phyloP scores from a whole-genome alignment of 1,139 yeast genomes.

The Waltiozyma sp. region DNA sequence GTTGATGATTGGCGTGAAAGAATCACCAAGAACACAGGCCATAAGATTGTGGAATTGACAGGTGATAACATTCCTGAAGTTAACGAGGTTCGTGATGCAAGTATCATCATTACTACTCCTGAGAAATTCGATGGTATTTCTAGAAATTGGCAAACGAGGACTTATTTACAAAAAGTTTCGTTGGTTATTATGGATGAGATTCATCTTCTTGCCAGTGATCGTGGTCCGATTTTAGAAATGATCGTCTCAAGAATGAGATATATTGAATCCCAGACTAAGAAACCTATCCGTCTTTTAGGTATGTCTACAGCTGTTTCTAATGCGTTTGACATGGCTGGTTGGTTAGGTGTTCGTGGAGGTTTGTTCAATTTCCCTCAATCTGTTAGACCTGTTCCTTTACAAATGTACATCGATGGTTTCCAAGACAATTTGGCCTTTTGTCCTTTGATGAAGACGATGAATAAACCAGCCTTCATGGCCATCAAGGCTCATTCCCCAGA shows the following conservation, averaged over 20 bases:
- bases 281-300: constrained; percentile 75
- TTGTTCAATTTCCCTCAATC: constrained; percentile 89
- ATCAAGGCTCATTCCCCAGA: constrained; percentile 89
- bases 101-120: constrained; percentile 91
- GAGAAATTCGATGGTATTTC: constrained; percentile 98
- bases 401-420: constrained; percentile 96
- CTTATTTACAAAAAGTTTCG: constrained; percentile 84
- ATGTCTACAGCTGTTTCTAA: constrained; percentile 97
- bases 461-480: constrained; percentile 94
- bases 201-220: constrained; percentile 90
- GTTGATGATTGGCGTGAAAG: constrained; percentile 89
- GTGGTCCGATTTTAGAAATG: constrained; percentile 97
- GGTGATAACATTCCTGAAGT: constrained; percentile 96
- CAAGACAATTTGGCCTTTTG: constrained; percentile 91
- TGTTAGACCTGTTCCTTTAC: constrained; percentile 94
- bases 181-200: constrained; percentile 96
- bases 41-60: constrained; percentile 79
- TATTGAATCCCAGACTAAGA: constrained; percentile 64
- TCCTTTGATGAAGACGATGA: constrained; percentile 96
- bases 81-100: constrained; percentile 75
- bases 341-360: constrained; percentile 89
- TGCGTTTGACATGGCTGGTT: constrained; percentile 96
- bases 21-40: constrained; percentile 49
- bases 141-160: constrained; percentile 95
- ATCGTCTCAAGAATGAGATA: constrained; percentile 97